A percentile compares a stretch with the other conserved stretches of the same genome.
phyloP scores from a whole-genome alignment of 805 yeast species.

The Pichia scutulata region DNA sequence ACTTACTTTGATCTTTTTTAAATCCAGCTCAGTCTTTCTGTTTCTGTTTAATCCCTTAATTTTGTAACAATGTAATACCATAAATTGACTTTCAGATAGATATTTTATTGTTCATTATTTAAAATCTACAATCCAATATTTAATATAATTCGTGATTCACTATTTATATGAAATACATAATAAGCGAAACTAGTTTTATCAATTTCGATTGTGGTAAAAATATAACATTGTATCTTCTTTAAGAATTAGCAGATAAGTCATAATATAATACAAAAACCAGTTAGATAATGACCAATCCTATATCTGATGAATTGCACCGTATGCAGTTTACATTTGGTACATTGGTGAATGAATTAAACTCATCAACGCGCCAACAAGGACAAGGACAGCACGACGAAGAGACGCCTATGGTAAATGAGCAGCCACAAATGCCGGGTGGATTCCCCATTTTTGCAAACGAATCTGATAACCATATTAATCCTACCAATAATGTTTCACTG shows the following conservation, averaged over 20 bases:
- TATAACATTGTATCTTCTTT: not conserved
- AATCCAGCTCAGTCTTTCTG: too few species aligned
- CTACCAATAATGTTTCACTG: not conserved
- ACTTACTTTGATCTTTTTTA: too few species aligned
- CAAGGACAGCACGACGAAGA: slow-evolving; percentile 3
- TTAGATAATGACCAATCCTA: not conserved
- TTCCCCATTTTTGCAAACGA: not conserved
- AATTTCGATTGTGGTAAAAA: not conserved
- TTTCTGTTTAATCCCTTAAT: too few species aligned
- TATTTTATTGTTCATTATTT: too few species aligned
- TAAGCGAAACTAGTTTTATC: not conserved
- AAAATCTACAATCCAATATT: too few species aligned
- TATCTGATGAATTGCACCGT: slow-evolving; percentile 1
- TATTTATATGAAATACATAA: too few species aligned
- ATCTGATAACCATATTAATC: not conserved
- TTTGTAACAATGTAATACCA: too few species aligned
- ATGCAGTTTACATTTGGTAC: not conserved
- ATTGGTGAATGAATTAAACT: not conserved
- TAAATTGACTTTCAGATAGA: too few species aligned
- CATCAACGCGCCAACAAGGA: not conserved
- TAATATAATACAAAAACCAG: not conserved
- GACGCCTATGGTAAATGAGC: not conserved
- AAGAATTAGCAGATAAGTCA: not conserved
- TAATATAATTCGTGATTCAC: not conserved
- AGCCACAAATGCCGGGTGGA: slow-evolving; percentile 11